Conservation (phyloP, 148 eudicot species). For the Rhododendron kiyosumense region DNA sequence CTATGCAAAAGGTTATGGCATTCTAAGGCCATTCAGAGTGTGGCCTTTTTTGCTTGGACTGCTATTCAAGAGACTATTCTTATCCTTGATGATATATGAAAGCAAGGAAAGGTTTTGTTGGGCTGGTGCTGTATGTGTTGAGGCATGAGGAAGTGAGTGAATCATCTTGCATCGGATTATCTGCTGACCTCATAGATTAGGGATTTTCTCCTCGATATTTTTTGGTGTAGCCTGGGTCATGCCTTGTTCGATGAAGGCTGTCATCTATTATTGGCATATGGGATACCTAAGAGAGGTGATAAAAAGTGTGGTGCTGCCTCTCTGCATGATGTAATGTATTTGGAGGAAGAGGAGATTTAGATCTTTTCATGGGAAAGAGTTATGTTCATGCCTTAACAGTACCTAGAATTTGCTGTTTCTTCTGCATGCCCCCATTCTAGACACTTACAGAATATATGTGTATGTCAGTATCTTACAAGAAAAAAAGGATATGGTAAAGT, state of each 20-base stretch:
- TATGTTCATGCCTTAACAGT: background rate
- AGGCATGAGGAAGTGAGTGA: background rate
- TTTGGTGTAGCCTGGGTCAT: background rate
- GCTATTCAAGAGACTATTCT: background rate
- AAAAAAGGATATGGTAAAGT: background rate
- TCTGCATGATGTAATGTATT: background rate
- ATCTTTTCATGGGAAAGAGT: background rate
- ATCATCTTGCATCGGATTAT: background rate
- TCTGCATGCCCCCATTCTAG: background rate
- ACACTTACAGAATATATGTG: background rate
- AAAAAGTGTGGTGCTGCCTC: background rate
- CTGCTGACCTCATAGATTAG: background rate
- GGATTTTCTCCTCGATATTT: background rate
- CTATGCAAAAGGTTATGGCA: background rate
- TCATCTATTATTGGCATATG: background rate
- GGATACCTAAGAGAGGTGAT: background rate
- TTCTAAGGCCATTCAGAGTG: background rate
- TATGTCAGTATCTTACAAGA: background rate
- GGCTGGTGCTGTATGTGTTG: background rate
- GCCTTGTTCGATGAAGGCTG: background rate
- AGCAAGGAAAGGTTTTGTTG: background rate
- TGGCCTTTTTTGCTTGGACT: background rate
- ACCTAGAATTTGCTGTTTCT: background rate
- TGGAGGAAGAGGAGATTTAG: background rate
- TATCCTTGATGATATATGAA: background rate